Base-by-base conservation (phyloP, 2,329 filamentous ascomycete genomes). In the Sarocladiaceae sp. region DNA sequence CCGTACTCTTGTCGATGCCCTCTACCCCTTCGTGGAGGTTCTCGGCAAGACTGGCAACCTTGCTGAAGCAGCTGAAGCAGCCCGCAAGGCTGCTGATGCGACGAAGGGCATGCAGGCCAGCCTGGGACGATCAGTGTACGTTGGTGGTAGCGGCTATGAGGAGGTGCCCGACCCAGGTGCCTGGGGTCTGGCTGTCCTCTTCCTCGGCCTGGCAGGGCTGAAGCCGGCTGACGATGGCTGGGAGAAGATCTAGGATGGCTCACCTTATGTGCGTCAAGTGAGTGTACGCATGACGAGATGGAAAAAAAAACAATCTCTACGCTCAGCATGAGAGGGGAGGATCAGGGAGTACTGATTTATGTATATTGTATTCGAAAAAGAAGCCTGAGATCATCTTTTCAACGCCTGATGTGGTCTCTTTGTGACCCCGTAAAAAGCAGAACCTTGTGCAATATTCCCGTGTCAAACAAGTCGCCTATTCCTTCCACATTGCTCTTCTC, bases 81-180 rank as follows among this genome's bases (percentile, higher is more conserved):
- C 89, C 1, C 76, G 78, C 50, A 72, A 80, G 37, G 93, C 85
- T 1, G 85, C 90, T 3, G 83, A 91, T 51, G 78, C 78, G 23
- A 97, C 93, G 16, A 95, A 90, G 69, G 85, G 84, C 19, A 96
- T 98, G 90, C 80, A 85, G 62, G 88, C 93, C 33, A 93, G 83
- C 54, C 69, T 98, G 32, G 93, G 93, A 6, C 53, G 71, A 48
- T 59, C 64, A 1, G 66, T 68, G 5, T 68, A 68, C 46, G 60
- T 68, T 4, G 65, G 65, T 24, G 49, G 85, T 3, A 65, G 60
- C 44, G 64, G 64, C 12, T 68, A 66, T 43, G 59, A 68, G 51
- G 58, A 68, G 55, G 75, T 75, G 7, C 76, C 75, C 0, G 75
- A 80, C 44, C 76, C 76, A 47, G 93, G 93, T n/a, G 80, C 80